phyloP scores from a whole-genome alignment of 2,329 filamentous ascomycete genomes.

The Cladosporium oxysporum region DNA sequence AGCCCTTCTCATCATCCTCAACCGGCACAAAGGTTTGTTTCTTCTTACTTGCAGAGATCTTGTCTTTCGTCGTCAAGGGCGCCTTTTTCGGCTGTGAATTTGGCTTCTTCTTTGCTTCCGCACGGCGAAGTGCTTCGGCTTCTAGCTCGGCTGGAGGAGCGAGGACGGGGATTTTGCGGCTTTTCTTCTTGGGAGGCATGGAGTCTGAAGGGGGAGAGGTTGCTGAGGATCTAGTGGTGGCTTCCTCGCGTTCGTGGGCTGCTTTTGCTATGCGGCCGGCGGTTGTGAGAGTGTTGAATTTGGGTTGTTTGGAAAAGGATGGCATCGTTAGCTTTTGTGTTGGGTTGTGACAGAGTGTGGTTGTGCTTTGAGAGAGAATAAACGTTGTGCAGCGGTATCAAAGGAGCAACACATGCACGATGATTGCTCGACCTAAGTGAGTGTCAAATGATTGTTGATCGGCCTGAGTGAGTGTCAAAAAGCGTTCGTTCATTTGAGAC shows the following conservation, averaged over 20 bases:
- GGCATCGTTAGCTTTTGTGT: background rate
- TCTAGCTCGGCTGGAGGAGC: conserved; percentile 2
- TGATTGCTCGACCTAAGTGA: too few relatives aligned
- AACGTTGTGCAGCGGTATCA: background rate
- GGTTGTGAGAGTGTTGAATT: conserved; percentile 23
- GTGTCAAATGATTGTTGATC: too few relatives aligned
- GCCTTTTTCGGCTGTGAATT: background rate
- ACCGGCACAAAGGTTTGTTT: background rate
- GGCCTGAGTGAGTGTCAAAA: background rate
- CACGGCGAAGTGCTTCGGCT: conserved; percentile 5
- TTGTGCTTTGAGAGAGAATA: too few relatives aligned
- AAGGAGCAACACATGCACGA: background rate
- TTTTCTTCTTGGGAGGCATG: conserved; percentile 10
- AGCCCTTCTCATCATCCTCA: background rate
- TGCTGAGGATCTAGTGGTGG: background rate
- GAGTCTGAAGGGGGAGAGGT: background rate
- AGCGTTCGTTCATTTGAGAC: background rate
- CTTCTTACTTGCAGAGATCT: background rate
- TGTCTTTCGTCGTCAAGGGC: background rate
- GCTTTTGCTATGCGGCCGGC: conserved; percentile 21
- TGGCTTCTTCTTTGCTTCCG: conserved; percentile 6
- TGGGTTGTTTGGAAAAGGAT: background rate
- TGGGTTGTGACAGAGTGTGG: too few relatives aligned
- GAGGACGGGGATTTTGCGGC: background rate
- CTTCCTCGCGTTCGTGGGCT: background rate